Conservation (phyloP, 2,329 filamentous ascomycete species). For the Diaporthe humulicola region DNA sequence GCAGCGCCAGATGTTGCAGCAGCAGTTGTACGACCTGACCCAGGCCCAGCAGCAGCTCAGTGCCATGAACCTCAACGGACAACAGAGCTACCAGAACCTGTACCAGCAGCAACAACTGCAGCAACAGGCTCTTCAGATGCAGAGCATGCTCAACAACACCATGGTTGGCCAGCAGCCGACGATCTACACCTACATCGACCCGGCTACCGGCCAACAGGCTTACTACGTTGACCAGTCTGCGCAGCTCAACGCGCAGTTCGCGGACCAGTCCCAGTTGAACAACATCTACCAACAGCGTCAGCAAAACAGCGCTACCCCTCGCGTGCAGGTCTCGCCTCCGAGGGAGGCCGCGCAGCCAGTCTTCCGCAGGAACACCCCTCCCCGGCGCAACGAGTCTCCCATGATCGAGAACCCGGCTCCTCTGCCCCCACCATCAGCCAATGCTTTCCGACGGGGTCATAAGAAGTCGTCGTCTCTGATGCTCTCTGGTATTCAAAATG, state of each 20-base stretch:
- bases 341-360: slow-evolving; percentile 67
- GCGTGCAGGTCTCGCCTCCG: slow-evolving; percentile 86
- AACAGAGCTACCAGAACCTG: slow-evolving; percentile 74
- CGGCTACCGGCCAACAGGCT: slow-evolving; percentile 84
- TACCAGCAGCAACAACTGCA: slow-evolving; percentile 57
- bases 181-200: slow-evolving; percentile 87
- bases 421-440: slow-evolving; percentile 88
- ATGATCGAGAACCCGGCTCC: slow-evolving; percentile 70
- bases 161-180: slow-evolving; percentile 76
- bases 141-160: slow-evolving; percentile 59
- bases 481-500: slow-evolving; percentile 67
- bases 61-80: slow-evolving; percentile 75
- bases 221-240: slow-evolving; percentile 81
- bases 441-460: slow-evolving; percentile 92
- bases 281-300: slow-evolving; percentile 60
- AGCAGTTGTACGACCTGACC: slow-evolving; percentile 89
- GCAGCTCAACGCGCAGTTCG: slow-evolving; percentile 49
- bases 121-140: slow-evolving; percentile 75
- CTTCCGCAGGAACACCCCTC: slow-evolving; percentile 75
- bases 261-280: slow-evolving; percentile 42
- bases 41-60: slow-evolving; percentile 87
- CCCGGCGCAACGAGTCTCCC: slow-evolving; percentile 77
- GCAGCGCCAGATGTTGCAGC: slow-evolving; percentile 94
- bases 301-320: slow-evolving; percentile 73
- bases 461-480: slow-evolving; percentile 86